Conservation (phyloP, 1,284 basidiomycete genomes). For the Entoloma clypeatum region DNA sequence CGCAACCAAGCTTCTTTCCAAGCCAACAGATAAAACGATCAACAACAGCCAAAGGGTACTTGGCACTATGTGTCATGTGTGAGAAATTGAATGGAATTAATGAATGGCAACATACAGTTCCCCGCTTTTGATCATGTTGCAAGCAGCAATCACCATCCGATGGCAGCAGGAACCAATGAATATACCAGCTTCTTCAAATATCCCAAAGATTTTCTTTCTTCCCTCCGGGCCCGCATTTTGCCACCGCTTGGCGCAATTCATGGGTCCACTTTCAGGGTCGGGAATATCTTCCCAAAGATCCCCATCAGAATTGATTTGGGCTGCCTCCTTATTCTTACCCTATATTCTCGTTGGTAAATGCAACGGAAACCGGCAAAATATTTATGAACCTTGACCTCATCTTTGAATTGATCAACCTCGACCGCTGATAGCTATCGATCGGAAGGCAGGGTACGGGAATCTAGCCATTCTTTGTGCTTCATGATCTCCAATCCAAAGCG, state of each 20-base stretch:
- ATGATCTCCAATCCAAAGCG: slow-evolving; percentile 7
- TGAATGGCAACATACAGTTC: slow-evolving; percentile 18
- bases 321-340: not conserved
- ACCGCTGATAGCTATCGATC: slow-evolving; percentile 11
- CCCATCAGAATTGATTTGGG: not conserved
- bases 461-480: not conserved
- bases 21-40: slow-evolving; percentile 23
- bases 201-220: slow-evolving; percentile 19
- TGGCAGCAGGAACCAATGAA: slow-evolving; percentile 21
- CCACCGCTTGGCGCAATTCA: slow-evolving; percentile 16
- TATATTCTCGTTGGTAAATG: not conserved
- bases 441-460: slow-evolving; percentile 1
- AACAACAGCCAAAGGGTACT: slow-evolving; percentile 32
- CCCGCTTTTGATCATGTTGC: slow-evolving; percentile 24
- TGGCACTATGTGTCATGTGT: slow-evolving; percentile 25
- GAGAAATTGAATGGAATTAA: not conserved
- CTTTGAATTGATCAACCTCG: slow-evolving; percentile 13
- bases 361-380: not conserved
- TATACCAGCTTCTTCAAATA: slow-evolving; percentile 19
- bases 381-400: slow-evolving; percentile 13
- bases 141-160: slow-evolving; percentile 12
- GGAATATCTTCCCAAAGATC: slow-evolving; percentile 12
- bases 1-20: slow-evolving; percentile 22
- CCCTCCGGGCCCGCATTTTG: slow-evolving; percentile 20
- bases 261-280: not conserved